Base-by-base conservation (phyloP, 1,284 basidiomycete species). In the Rhodotorula sp. region DNA sequence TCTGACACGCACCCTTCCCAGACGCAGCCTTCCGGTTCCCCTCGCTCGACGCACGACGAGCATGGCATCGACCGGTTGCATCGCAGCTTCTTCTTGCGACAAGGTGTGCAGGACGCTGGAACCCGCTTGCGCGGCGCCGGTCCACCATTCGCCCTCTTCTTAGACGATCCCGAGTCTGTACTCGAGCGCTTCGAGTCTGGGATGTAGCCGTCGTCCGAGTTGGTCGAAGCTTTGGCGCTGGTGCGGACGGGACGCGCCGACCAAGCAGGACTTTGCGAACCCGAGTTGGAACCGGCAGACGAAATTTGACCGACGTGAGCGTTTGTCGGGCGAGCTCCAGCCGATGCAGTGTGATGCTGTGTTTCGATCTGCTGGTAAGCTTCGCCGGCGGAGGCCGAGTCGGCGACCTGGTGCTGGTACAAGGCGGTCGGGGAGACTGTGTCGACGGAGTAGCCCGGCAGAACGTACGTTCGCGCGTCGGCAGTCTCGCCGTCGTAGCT, bases 1-100 rank as follows among this genome's bases (percentile, higher is more conserved):
- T 26, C 7, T 10, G 33, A 3, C 24, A 60, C 70, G 62, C 44
- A 72, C 71, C 65, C 67, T 29, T 72, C 67, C 71, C 71, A 72
- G 10, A 67, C 17, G 37, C 71, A 72, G 15, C 65, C 55, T 37
- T 69, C n/a, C 1, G 63, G 58, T 6, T 69, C 63, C 4, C 60
- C 55, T 1, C 67, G 59, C 29, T 61, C 64, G 17, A 65, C 51
- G 56, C 71, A 72, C 3, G 67, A 64, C 22, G 64, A 57, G 33
- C 71, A 72, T 4, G 71, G 71, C 20, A 67, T 30, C 4, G 54
- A 42, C 0, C 71, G 55, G 44, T 71, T 64, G 45, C 66, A 69
- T 33, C 62, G 33, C 29, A 67, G 57, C 55, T 72, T 72, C 64
- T 68, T 66, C 58, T 66, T 62, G 18, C 67, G 30, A 53, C 67